Evolutionary conservation across 176 grass and related monocot genomes (phyloP), one percentile per base, ranked within the genome.

Genomic region (Rhynchospora pubera): DNA sequence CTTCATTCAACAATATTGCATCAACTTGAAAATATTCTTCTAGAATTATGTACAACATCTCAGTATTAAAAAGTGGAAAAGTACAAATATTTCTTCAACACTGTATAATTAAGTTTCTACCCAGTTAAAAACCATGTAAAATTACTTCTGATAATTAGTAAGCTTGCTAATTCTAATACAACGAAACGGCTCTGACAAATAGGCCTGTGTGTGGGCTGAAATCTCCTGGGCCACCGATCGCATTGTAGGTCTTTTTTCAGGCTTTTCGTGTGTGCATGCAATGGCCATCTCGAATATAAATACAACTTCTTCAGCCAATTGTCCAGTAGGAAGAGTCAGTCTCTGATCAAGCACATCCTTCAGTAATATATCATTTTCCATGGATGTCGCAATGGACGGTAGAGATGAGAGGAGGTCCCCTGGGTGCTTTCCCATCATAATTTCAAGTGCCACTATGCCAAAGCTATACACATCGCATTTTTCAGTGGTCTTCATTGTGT

Each of bases 401-500:
- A 92, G 57, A 0, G 79, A 77, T n/a, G 80, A 81, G 11, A 93
- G 65, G 32, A 97, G 77, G 19, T 57, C 83, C 32, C 89, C 80
- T 0, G 93, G 93, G 82, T 91, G 81, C 84, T 73, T 92, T 23
- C 90, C 93, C 83, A 89, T 92, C 67, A 96, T 69, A 42, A 91
- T 85, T 84, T 97, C 93, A 57, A 93, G 32, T n/a, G 88, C 82
- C 72, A 93, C 87, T 6, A 97, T 80, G 2, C 91, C 94, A 34
- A 97, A 97, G 79, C 94, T 97, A 23, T 97, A 97, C 5, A 91
- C 89, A 52, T 97, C 94, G 7, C 94, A 97, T 84, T 90, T 93
- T 67, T 93, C 94, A 6, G 94, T 93, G 13, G 90, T 88, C 75
- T 65, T 81, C 93, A 90, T 69, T 47, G 94, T 97, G 84, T 91